Conservation (phyloP, 2,329 filamentous ascomycete species). For the Xylariaceae sp. region DNA sequence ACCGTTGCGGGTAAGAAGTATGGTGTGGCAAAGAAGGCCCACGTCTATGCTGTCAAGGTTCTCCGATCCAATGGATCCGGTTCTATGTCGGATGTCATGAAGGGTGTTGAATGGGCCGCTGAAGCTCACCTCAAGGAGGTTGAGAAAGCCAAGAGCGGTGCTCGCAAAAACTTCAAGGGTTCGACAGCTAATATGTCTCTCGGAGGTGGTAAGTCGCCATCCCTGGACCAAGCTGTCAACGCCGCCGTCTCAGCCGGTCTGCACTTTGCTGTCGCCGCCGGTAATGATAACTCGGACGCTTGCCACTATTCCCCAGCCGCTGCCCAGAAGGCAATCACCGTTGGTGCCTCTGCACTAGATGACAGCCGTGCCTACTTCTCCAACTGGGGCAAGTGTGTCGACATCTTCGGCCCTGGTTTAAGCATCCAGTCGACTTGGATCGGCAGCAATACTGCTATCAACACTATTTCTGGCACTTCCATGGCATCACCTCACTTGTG, state of each 20-base stretch:
- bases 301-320: conserved; percentile 99
- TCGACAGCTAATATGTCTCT: conserved; percentile 99
- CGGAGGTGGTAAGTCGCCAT: conserved; percentile 90
- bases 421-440: conserved; percentile 99
- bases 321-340: conserved; percentile 85
- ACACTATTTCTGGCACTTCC: conserved; percentile 98
- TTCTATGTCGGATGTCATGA: conserved; percentile 97
- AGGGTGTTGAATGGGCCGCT: conserved; percentile 94
- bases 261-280: conserved; percentile 96
- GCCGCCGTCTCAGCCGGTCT: conserved; percentile 86
- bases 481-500: conserved; percentile 98
- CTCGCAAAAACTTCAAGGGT: conserved; percentile 97
- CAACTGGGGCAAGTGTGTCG: conserved; percentile 99
- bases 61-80: conserved; percentile 95
- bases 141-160: conserved; percentile 73
- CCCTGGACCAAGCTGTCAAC: conserved; percentile 88
- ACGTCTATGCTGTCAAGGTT: conserved; percentile 96
- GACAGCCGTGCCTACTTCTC: conserved; percentile 99
- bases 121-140: conserved; percentile 70
- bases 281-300: conserved; percentile 97
- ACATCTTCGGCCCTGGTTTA: conserved; percentile 96
- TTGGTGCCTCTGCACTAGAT: conserved; percentile 86
- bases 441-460: conserved; percentile 89
- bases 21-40: conserved; percentile 98
- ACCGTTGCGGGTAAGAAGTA: conserved; percentile 98